Evolutionary conservation across 805 yeast genomes (phyloP).

Genomic region (Ogataea wickerhamii): DNA sequence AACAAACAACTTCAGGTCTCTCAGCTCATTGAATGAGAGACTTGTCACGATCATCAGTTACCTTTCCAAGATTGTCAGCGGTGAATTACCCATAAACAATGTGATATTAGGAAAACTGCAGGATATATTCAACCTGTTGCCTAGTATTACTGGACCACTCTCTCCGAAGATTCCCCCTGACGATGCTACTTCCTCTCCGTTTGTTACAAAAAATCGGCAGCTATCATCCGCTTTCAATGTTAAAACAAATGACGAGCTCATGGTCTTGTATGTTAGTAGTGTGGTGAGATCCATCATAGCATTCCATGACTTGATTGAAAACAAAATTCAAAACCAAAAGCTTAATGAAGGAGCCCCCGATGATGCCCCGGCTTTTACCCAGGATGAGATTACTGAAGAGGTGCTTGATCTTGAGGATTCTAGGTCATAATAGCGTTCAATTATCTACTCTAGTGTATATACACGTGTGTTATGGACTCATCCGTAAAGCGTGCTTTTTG

Average conservation of each 20-base stretch:
- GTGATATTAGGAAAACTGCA: slow-evolving; percentile 88
- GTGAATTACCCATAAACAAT: slow-evolving; percentile 82
- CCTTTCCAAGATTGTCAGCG: slow-evolving; percentile 66
- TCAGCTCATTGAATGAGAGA: slow-evolving; percentile 80
- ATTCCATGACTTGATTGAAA: slow-evolving; percentile 94
- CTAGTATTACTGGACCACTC: slow-evolving; percentile 55
- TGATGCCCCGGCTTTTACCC: slow-evolving; percentile 27
- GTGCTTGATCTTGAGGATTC: slow-evolving; percentile 16
- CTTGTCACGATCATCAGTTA: slow-evolving; percentile 74
- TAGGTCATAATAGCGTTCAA: slow-evolving; percentile 4
- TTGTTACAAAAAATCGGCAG: slow-evolving; percentile 18
- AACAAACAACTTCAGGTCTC: slow-evolving; percentile 84
- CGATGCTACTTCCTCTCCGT: slow-evolving; percentile 5
- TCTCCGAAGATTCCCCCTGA: slow-evolving; percentile 1
- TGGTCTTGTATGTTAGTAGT: slow-evolving; percentile 87
- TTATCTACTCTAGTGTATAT: too few relatives aligned
- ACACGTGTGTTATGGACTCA: too few relatives aligned
- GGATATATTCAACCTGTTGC: slow-evolving; percentile 89
- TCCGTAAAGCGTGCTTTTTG: too few relatives aligned
- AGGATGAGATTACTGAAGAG: slow-evolving; percentile 21
- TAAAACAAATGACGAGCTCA: slow-evolving; percentile 93
- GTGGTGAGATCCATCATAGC: slow-evolving; percentile 93
- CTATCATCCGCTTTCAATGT: slow-evolving; percentile 78
- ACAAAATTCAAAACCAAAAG: slow-evolving; percentile 80
- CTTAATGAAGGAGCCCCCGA: slow-evolving; percentile 30